Base-by-base conservation (phyloP, 2,329 filamentous ascomycete genomes). In the Diaporthe batatas region DNA sequence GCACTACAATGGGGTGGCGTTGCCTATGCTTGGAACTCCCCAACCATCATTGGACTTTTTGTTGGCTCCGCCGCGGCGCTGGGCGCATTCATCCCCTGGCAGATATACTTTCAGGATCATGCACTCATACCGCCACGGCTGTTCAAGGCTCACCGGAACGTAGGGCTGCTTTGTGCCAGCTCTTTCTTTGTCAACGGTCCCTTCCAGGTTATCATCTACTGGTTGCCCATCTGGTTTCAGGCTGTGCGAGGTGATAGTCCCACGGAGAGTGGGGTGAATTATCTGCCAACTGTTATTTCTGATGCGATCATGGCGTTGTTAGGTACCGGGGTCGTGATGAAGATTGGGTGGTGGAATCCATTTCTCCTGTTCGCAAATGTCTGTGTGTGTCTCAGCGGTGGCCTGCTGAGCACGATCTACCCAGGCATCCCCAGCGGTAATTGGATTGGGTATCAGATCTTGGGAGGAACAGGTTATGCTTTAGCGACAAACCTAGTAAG, bases 191-290 rank as follows among this genome's bases (percentile, higher is more conserved):
- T 87, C 23, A 83, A 83, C n/a, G 81, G 82, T 3, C 78, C 81
- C 12, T 84, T 85, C 62, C 84, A 87, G 72, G 77, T 87, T 1
- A 79, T 83, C 1, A 78, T 86, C 4, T 86, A 84, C 79, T 86
- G 85, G 73, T 77, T 87, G 6, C 86, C 86, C 2, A 81, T 88
- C 74, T 88, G 86, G 80, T 87, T 89, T 78, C 84, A 89, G 78
- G 81, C 83, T 42, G 81, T 88, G 72, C 82, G 82, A 72, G 81
- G 80, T 14, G 80, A 81, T 42, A 79, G 76, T 7, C 81, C 83
- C 3, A 80, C 81, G n/a, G 75, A 79, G n/a, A 79, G 78, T 2
- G 84, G 83, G 3, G 79, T 86, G 18, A 78, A 80, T 36, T 83
- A 82, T 70, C 78, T 87, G 12, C 83, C 85, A 18, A 81, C 80